Evolutionary conservation across 306 rosid species (phyloP), one percentile per base, ranked within the genome.

Genomic region (Gastrolobium bilobum): DNA sequence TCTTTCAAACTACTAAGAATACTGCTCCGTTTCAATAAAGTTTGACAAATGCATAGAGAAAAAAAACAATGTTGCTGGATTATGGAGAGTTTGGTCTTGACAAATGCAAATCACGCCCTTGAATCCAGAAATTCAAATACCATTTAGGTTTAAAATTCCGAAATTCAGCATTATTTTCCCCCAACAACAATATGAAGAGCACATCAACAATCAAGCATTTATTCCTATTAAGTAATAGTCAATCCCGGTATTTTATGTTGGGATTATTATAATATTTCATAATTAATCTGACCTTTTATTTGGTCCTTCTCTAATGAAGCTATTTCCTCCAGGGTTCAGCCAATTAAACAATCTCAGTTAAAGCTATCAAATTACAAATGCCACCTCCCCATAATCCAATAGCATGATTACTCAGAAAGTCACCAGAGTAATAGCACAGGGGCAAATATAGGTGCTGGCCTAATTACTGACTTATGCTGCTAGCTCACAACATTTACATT

Each of bases 1-100:
- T 78, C 47, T 42, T 67, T 57, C 50, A 68, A 78, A 58, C 57
- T 68, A 58, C 61, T 11, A 35, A 63, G 40, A 11, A 68, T 68
- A 11, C 15, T 10, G 69, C n/a, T 42, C 31, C 31, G 44, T 59
- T 50, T 69, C 71, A 59, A 47, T 70, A 3, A 47, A 47, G 54
- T 48, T 78, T 2, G 10, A 69, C 26, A 37, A 37, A 68, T 20
- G 39, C 31, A 39, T 8, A 69, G 15, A 11, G 26, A 20, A 20
- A 20, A 20, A 20, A 20, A 20, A 20, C 26, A 20, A 20, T 20
- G 26, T 20, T 20, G 26, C 26, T 20, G 26, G 26, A 20, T 20
- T 20, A 20, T 20, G 82, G 47, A 78, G 15, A 33, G 68, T 43
- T 34, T n/a, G 72, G 31, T 67, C 48, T 57, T 44, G 63, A 40